Evolutionary conservation across 306 rosid genomes (phyloP).

Genomic region (Luffa acutangula): DNA sequence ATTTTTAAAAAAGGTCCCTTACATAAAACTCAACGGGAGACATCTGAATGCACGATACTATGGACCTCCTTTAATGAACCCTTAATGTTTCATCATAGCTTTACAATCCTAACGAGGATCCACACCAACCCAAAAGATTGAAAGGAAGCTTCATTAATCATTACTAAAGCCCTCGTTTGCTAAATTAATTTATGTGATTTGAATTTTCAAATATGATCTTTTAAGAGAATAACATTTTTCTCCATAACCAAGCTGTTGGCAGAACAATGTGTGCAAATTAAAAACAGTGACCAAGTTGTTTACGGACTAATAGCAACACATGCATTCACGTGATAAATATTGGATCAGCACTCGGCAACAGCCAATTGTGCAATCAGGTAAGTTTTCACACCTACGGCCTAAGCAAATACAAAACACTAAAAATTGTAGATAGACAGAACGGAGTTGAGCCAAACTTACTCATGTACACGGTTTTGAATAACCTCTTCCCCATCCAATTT

Average conservation of each 20-base stretch:
- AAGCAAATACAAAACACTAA: not conserved
- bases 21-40: not conserved
- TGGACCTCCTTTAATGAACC: not conserved
- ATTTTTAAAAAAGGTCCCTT: not conserved
- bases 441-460: constrained; percentile 37
- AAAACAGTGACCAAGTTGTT: not conserved
- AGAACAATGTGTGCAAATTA: not conserved
- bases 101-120: not conserved
- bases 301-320: not conserved
- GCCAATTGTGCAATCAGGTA: constrained; percentile 5
- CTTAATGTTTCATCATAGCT: not conserved
- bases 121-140: not conserved
- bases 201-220: not conserved
- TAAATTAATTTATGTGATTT: not conserved
- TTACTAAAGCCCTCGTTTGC: not conserved
- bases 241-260: not conserved
- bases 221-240: not conserved
- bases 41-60: not conserved
- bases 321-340: not conserved
- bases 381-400: not conserved
- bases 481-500: constrained; percentile 83
- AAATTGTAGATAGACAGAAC: constrained; percentile 4
- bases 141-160: not conserved
- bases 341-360: constrained; percentile 8
- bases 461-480: constrained; percentile 83